Base-by-base conservation (phyloP, 2,329 filamentous ascomycete species). In the Fusarium sp. region DNA sequence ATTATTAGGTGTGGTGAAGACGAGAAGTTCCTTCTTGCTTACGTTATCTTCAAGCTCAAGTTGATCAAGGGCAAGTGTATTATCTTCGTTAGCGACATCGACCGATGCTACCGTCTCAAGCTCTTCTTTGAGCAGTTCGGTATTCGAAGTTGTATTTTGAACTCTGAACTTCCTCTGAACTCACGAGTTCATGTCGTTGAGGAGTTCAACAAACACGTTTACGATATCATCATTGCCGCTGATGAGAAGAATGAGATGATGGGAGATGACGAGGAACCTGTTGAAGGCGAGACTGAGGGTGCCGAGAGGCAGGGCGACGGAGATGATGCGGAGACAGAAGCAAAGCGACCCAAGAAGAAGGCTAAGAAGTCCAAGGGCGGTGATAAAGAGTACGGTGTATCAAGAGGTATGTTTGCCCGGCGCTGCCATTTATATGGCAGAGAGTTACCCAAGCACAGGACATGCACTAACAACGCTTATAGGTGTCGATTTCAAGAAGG, bases 71-170 rank as follows among this genome's bases (percentile, higher is more conserved):
- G 96, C 71, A 98, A 98, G 81, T 93, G 92, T 65, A 84, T 88
- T 69, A 85, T 88, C 47, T 88, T 88, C 67, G 94, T 97, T 11
- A 92, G 90, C 33, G 94, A 97, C 74, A 92, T 97, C 59, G 95
- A 98, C 82, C 84, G 86, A 72, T 97, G 93, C 76, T 99, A 99
- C 82, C 90, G 96, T 39, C 84, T 99, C 29, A 98, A 98, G 83
- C 87, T 99, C 12, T 99, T 96, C 79, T 89, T 99, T 57, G 96
- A 99, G 82, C 96, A 99, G 79, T 99, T 99, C 78, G 95, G 94
- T 50, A 95, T 98, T 79, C 92, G 94, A 80, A 95, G 93, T 77
- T 97, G 94, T 81, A 93, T 98, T 33, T 84, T 99, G 44, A 99
- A 99, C 83, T 96, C 94, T 2, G 95, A 99, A 79, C 84, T 99